Evolutionary conservation across 148 eudicot genomes (phyloP), one percentile per base, ranked within the genome.

Genomic region (Heliosperma pusillum): DNA sequence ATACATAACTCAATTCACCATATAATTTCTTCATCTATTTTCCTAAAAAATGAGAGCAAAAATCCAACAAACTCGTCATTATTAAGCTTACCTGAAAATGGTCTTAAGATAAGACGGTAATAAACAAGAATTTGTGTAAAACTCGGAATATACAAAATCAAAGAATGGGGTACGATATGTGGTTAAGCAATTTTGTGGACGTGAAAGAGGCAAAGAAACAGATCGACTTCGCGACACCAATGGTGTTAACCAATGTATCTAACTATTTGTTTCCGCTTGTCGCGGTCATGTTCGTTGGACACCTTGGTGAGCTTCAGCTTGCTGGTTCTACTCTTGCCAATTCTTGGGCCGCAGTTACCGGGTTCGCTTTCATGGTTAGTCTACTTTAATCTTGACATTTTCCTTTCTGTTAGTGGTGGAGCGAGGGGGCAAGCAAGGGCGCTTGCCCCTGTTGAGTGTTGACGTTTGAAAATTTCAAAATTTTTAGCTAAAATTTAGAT

Each of bases 231-330:
- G 80, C 97, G 0, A 50, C 89, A n/a, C 98, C 97, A 0, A 83
- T 93, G 98, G 86, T 93, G 4, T 25, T 89, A 1, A 93, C 94
- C 4, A 91, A 89, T 42, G 82, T 87, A 16, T 85, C 79, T 2
- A 88, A 80, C 71, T 88, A 83, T 65, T 69, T 82, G 29, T 87
- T 93, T 24, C 91, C 93, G 6, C 61, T 91, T 7, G 77, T 88
- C 20, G 82, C 91, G 0, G 93, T 89, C 72, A 91, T 93, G 98
- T 91, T 88, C 33, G 91, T 94, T 5, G 98, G 95, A 21, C 98
- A 93, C 74, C 89, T 88, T 16, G 98, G 97, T 5, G 87, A 91
- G 47, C 87, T 86, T 22, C 81, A 89, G 75, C 91, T 93, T 20
- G 95, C 95, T 21, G 88, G 77, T 11, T 33, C 98, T 6, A 93